These are phyloP conservation scores for Knoxia roxburghii DNA, from an alignment of 257 asterid species.

Conservation along the genomic window DNA sequence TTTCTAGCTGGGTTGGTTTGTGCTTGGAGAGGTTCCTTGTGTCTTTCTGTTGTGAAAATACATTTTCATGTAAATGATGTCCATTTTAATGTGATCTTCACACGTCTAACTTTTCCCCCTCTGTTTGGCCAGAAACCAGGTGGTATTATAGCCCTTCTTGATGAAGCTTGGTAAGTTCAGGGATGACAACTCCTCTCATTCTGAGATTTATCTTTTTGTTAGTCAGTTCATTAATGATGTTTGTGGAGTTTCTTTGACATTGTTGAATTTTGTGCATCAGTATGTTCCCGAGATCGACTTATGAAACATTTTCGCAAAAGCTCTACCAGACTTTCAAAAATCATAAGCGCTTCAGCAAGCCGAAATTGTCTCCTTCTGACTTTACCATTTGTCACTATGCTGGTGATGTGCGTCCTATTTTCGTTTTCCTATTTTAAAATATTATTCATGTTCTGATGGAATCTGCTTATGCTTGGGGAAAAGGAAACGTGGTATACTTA, in stretches of 20 bases:
- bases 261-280: constrained; percentile 36
- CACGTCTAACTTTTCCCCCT: constrained; percentile 12
- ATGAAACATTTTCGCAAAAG: constrained; percentile 95
- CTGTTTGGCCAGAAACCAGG: constrained; percentile 78
- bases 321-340: constrained; percentile 81
- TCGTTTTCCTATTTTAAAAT: not conserved
- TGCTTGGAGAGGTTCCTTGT: not conserved
- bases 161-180: constrained; percentile 88
- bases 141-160: constrained; percentile 95
- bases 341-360: constrained; percentile 92
- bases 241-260: constrained; percentile 13
- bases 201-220: not conserved
- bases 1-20: not conserved
- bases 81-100: not conserved
- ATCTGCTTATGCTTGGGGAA: not conserved
- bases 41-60: not conserved
- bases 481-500: constrained; percentile 9
- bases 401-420: constrained; percentile 76
- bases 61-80: not conserved
- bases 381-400: constrained; percentile 94
- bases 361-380: constrained; percentile 91
- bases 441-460: not conserved
- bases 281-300: constrained; percentile 97
- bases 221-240: constrained; percentile 7
- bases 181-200: not conserved